Conservation (phyloP, 805 yeast genomes). For the Kazachstania taianensis region DNA sequence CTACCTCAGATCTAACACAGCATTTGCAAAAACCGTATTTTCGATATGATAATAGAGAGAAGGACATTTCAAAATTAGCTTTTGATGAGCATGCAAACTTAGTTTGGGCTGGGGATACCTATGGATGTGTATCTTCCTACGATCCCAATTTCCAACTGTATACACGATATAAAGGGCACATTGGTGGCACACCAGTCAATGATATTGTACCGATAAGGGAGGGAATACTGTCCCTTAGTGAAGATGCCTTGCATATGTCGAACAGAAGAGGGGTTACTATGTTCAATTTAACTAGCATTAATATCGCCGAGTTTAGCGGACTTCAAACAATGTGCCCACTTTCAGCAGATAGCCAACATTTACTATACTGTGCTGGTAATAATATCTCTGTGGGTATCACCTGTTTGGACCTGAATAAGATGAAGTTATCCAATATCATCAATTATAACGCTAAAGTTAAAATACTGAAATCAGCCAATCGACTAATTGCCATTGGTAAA, state of each 20-base stretch:
- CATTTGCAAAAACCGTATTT: slow-evolving; percentile 27
- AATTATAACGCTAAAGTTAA: slow-evolving; percentile 38
- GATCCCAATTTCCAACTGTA: slow-evolving; percentile 45
- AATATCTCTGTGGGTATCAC: slow-evolving; percentile 29
- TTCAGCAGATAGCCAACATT: slow-evolving; percentile 33
- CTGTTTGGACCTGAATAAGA: slow-evolving; percentile 35
- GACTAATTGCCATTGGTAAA: slow-evolving; percentile 49
- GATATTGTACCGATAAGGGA: slow-evolving; percentile 45
- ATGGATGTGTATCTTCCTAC: slow-evolving; percentile 39
- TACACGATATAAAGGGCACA: slow-evolving; percentile 46
- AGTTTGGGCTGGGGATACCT: slow-evolving; percentile 72
- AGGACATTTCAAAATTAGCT: slow-evolving; percentile 26
- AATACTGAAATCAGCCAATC: slow-evolving; percentile 40
- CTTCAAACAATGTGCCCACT: slow-evolving; percentile 34
- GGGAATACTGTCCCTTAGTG: slow-evolving; percentile 50
- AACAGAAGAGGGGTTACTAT: slow-evolving; percentile 47
- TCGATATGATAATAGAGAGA: slow-evolving; percentile 26
- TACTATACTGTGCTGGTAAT: slow-evolving; percentile 36
- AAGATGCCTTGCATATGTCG: slow-evolving; percentile 41
- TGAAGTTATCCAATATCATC: slow-evolving; percentile 29
- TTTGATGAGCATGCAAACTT: slow-evolving; percentile 72
- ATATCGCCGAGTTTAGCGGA: slow-evolving; percentile 27
- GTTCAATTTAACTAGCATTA: slow-evolving; percentile 24
- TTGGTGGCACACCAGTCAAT: slow-evolving; percentile 34
- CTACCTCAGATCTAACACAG: slow-evolving; percentile 21